A percentile compares a stretch with the other conserved stretches of the same genome.
Evolutionary conservation across 805 yeast species (phyloP).

Genomic region (Schizosaccharomyces lindneri): DNA sequence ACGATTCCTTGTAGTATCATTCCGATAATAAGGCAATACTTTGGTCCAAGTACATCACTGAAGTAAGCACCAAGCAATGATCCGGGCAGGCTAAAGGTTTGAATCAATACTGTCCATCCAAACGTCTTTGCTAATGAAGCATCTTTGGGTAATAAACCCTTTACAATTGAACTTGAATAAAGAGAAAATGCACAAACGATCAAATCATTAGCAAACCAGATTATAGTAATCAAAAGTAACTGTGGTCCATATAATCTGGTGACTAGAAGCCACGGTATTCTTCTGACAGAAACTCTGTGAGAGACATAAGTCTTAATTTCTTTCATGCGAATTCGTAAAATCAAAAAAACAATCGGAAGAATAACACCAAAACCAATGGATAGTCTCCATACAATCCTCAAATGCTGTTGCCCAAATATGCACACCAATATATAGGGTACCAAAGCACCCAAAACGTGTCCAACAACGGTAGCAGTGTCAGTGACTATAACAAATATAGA

Average conservation of each 20-base stretch:
- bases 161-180: constrained; percentile 49
- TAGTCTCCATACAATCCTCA: constrained; percentile 75
- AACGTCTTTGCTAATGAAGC: constrained; percentile 43
- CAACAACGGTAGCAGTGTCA: constrained; percentile 62
- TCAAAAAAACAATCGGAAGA: constrained; percentile 57
- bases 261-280: constrained; percentile 41
- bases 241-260: constrained; percentile 71
- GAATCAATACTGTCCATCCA: constrained; percentile 82
- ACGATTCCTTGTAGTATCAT: constrained; percentile 46
- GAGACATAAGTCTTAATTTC: constrained; percentile 52
- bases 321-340: constrained; percentile 47
- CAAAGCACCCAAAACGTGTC: constrained; percentile 61
- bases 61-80: constrained; percentile 58
- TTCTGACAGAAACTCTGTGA: constrained; percentile 37
- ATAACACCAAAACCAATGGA: constrained; percentile 76
- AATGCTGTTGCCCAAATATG: constrained; percentile 48
- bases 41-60: constrained; percentile 76
- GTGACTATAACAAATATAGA: constrained; percentile 79
- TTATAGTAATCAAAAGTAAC: constrained; percentile 36
- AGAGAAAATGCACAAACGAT: constrained; percentile 69
- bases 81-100: constrained; percentile 75
- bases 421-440: constrained; percentile 69
- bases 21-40: constrained; percentile 50
- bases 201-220: constrained; percentile 86
- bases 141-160: constrained; percentile 25